Percentiles rank a stretch among this genome's conserved stretches.
phyloP scores from a whole-genome alignment of 2,329 filamentous ascomycete genomes.

The Sordariomycetes sp. region DNA sequence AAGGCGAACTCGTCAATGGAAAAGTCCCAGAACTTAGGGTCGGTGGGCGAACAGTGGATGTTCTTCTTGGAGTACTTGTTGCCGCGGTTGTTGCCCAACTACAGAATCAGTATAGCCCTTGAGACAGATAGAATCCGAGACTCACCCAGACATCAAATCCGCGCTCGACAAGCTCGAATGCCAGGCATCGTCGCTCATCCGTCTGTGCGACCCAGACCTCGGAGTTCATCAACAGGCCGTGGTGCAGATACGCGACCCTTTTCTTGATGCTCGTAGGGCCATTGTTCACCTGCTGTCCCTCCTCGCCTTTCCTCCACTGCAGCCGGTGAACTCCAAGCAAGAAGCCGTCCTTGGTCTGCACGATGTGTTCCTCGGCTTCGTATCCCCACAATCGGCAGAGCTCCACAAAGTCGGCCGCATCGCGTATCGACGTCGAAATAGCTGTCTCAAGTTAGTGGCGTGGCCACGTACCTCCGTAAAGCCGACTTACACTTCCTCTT shows the following conservation, averaged over 20 bases:
- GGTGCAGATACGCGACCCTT: constrained; percentile 86
- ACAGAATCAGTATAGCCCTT: constrained; percentile 7
- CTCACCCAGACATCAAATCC: constrained; percentile 93
- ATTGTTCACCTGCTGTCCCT: constrained; percentile 67
- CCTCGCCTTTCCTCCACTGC: constrained; percentile 74
- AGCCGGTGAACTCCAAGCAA: constrained; percentile 83
- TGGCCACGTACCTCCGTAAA: no score
- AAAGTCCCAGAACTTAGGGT: constrained; percentile 86
- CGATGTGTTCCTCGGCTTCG: constrained; percentile 89
- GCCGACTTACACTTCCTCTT: constrained; percentile 48
- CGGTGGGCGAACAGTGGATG: constrained; percentile 63
- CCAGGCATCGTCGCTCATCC: constrained; percentile 74
- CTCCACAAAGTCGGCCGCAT: constrained; percentile 86
- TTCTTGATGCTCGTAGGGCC: constrained; percentile 62
- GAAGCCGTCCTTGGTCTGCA: constrained; percentile 91
- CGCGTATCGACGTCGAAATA: constrained; percentile 67
- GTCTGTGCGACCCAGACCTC: constrained; percentile 96
- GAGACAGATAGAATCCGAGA: constrained; percentile 6
- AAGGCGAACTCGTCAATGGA: constrained; percentile 98
- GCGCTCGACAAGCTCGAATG: constrained; percentile 79
- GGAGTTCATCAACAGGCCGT: constrained; percentile 96
- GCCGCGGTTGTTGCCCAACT: constrained; percentile 93
- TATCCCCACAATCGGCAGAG: constrained; percentile 90
- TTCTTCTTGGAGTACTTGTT: constrained; percentile 99
- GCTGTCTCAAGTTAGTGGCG: constrained; percentile 35